Evolutionary conservation across 208 protist species (phyloP), one percentile per base, ranked within the genome.

Genomic region (Leishmania turanica): DNA sequence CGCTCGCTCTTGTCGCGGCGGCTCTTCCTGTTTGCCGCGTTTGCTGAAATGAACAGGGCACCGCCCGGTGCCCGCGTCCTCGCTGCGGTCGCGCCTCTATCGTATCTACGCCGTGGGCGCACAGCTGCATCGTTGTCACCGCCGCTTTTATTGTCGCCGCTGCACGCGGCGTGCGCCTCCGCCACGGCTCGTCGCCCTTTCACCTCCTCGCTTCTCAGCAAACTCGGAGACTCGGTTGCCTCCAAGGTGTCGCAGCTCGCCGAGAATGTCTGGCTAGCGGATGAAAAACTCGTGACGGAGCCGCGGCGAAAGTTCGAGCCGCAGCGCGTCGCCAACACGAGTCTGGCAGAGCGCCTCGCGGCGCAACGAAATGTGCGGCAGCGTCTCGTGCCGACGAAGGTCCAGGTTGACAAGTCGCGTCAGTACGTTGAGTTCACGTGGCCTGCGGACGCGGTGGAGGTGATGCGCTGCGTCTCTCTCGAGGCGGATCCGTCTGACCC

Each of bases 401-500:
- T 97, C 40, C 85, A 69, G 17, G 87, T 97, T 5, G 88, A 91
- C 76, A 89, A 89, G 74, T 79, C 79, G 0, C 84, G 84, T 11
- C 87, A 90, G 79, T 95, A 95, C 78, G 78, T 97, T 1, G 87
- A 88, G 51, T 91, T 97, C 84, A 86, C 88, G 17, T 97, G 94
- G 92, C 90, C 91, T 1, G 77, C 56, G 34, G 84, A 88, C 27
- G 87, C 88, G 11, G 68, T 85, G 19, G 66, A 73, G 62, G 74
- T 69, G 5, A 83, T 75, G 75, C 56, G 69, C 62, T 37, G 45
- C 49, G 34, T 49, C 49, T 79, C 51, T 21, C 75, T 34, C 31
- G 69, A 82, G 24, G 85, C 37, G 42, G 78, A 9, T 6, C 0
- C 34, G 19, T 64, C 15, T 27, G 49, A 56, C 3, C 37, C 54